These are phyloP conservation scores for Pseudogymnoascus sp. DNA, from an alignment of 2,329 filamentous ascomycete genomes.

Conservation along the genomic window DNA sequence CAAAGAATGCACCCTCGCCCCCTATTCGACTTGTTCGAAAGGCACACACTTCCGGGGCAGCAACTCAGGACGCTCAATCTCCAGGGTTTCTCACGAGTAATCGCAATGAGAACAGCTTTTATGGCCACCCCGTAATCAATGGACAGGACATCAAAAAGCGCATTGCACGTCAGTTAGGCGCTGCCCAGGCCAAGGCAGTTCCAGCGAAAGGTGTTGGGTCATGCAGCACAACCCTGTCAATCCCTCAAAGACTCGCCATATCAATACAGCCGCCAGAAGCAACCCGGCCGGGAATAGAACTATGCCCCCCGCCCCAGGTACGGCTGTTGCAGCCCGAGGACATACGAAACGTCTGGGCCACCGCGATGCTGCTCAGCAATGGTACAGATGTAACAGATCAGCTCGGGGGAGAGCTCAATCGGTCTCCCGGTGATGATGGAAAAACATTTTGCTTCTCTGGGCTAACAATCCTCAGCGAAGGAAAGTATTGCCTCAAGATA, in stretches of 20 bases:
- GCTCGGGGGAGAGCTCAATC: no score
- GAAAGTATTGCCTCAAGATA: no score
- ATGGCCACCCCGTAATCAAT: not conserved
- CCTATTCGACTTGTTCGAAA: not conserved
- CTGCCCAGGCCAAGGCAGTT: not conserved
- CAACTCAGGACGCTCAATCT: slow-evolving; percentile 4
- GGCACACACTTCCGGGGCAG: not conserved
- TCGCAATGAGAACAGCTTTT: slow-evolving; percentile 3
- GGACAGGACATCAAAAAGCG: not conserved
- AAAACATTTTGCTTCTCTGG: no score
- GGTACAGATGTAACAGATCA: no score
- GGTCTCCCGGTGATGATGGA: no score
- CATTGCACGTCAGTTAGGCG: no score
- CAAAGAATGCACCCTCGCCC: not conserved
- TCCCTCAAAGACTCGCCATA: not conserved
- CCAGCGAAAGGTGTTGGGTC: not conserved
- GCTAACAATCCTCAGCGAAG: no score
- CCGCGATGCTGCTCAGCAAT: no score
- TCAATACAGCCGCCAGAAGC: not conserved
- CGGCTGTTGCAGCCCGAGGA: no score
- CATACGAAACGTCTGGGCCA: no score
- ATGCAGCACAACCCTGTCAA: not conserved
- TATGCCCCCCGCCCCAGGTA: no score
- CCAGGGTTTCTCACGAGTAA: not conserved
- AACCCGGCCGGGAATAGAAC: no score